These are phyloP conservation scores for Blastobotrys indianensis DNA, from an alignment of 1,139 yeast species.

Conservation along the genomic window DNA sequence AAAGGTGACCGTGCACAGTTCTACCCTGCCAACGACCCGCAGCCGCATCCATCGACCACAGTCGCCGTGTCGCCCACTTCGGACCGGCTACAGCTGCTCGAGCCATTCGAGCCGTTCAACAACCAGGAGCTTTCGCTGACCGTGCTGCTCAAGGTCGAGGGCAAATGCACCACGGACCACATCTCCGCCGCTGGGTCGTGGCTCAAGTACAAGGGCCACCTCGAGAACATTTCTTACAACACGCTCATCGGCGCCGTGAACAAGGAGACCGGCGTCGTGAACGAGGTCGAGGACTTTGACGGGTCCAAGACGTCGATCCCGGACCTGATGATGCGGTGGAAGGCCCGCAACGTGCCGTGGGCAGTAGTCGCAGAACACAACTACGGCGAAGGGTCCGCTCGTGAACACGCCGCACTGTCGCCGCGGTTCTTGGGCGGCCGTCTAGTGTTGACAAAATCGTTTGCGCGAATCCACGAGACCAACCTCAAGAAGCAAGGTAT, in stretches of 20 bases:
- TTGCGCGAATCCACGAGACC: constrained; percentile 93
- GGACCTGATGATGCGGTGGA: constrained; percentile 96
- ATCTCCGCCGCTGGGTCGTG: constrained; percentile 99
- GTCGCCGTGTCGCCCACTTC: constrained; percentile 75
- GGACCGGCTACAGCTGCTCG: constrained; percentile 74
- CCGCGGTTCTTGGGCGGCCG: constrained; percentile 93
- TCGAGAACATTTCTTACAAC: constrained; percentile 91
- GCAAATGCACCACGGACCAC: constrained; percentile 97
- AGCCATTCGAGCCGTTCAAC: constrained; percentile 82
- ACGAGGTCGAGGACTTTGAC: constrained; percentile 80
- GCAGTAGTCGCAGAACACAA: constrained; percentile 94
- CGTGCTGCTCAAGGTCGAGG: constrained; percentile 84
- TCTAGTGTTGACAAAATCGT: constrained; percentile 83
- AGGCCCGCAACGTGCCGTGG: constrained; percentile 80
- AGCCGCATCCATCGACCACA: constrained; percentile 65
- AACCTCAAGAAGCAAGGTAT: constrained; percentile 94
- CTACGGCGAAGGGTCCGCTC: constrained; percentile 98
- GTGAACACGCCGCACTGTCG: constrained; percentile 97
- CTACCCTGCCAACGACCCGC: constrained; percentile 62
- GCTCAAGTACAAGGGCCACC: constrained; percentile 96
- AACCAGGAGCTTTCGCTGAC: constrained; percentile 74
- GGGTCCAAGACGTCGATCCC: constrained; percentile 75
- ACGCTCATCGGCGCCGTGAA: constrained; percentile 96
- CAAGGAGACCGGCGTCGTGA: constrained; percentile 94
- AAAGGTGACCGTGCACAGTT: constrained; percentile 68